A percentile compares a stretch with the other conserved stretches of the same genome.
Evolutionary conservation across 2,329 filamentous ascomycete species (phyloP).

Genomic region (Botrytis fabae): DNA sequence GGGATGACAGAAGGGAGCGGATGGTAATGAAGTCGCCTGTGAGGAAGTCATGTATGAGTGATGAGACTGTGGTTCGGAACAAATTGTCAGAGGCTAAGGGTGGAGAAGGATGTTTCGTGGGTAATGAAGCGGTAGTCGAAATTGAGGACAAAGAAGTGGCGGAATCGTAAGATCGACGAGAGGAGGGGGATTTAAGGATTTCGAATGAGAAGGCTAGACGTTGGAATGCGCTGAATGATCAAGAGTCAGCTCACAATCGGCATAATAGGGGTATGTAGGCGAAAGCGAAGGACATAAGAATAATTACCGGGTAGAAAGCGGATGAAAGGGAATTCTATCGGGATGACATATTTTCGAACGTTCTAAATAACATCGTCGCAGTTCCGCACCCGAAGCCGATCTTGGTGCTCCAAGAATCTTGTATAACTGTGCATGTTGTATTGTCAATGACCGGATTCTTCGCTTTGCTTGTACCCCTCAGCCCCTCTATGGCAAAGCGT

Average conservation of each 20-base stretch:
- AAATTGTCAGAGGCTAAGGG: not conserved
- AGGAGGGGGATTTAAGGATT: slow-evolving; percentile 44
- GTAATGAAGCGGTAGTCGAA: slow-evolving; percentile 41
- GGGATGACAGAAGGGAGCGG: slow-evolving; percentile 41
- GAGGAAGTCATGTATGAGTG: slow-evolving; percentile 45
- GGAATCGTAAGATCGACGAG: slow-evolving; percentile 43
- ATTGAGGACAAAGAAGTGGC: slow-evolving; percentile 39
- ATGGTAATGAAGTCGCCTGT: slow-evolving; percentile 45
- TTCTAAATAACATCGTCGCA: slow-evolving; percentile 45
- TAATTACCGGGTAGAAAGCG: slow-evolving; percentile 42
- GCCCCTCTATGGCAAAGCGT: not conserved
- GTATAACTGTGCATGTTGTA: slow-evolving; percentile 37
- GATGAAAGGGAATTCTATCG: slow-evolving; percentile 44
- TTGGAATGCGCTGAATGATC: slow-evolving; percentile 42
- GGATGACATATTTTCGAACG: slow-evolving; percentile 45
- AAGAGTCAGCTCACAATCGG: not conserved
- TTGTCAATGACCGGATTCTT: slow-evolving; percentile 25
- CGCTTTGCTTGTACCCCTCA: not conserved
- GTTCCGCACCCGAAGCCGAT: slow-evolving; percentile 41
- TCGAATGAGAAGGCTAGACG: slow-evolving; percentile 45
- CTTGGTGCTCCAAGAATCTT: slow-evolving; percentile 43
- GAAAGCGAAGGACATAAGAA: not conserved
- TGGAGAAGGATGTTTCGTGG: slow-evolving; percentile 41
- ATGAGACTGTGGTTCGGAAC: slow-evolving; percentile 43
- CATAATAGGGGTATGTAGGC: not conserved